phyloP scores from a whole-genome alignment of 1,139 yeast species.

The Waltiozyma solani region DNA sequence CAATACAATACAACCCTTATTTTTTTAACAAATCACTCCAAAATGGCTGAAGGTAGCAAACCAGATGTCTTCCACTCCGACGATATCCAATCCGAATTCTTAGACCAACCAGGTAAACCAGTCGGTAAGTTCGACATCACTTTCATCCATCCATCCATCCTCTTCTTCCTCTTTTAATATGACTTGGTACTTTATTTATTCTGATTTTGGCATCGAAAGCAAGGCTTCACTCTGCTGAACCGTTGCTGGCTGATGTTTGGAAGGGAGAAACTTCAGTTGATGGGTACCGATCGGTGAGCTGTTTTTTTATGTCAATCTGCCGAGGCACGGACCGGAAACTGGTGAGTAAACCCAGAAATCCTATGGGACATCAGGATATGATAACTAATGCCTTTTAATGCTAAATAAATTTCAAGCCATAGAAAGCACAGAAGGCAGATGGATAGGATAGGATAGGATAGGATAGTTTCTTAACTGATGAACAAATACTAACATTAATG shows the following conservation, averaged over 20 bases:
- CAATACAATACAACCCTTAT: neutral
- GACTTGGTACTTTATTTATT: neutral
- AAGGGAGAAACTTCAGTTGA: too few species aligned
- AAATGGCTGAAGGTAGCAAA: constrained; percentile 18
- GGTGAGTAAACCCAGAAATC: neutral
- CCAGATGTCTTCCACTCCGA: constrained; percentile 21
- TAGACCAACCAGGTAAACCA: constrained; percentile 16
- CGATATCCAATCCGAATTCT: constrained; percentile 18
- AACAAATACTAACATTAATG: constrained; percentile 4
- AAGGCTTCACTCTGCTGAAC: too few species aligned
- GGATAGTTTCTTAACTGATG: neutral
- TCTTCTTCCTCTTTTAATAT: neutral
- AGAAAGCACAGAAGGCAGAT: neutral
- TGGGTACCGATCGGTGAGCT: too few species aligned
- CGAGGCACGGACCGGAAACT: neutral
- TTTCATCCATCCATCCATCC: neutral
- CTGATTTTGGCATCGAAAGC: too few species aligned
- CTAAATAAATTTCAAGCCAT: neutral
- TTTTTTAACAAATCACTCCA: neutral
- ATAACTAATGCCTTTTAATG: too few species aligned
- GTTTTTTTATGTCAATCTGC: too few species aligned
- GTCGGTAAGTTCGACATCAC: constrained; percentile 21
- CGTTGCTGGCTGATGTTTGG: too few species aligned
- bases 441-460: neutral
- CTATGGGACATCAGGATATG: too few species aligned